Conservation (phyloP, 768 basidiomycete species). For the Pholiota conissans region DNA sequence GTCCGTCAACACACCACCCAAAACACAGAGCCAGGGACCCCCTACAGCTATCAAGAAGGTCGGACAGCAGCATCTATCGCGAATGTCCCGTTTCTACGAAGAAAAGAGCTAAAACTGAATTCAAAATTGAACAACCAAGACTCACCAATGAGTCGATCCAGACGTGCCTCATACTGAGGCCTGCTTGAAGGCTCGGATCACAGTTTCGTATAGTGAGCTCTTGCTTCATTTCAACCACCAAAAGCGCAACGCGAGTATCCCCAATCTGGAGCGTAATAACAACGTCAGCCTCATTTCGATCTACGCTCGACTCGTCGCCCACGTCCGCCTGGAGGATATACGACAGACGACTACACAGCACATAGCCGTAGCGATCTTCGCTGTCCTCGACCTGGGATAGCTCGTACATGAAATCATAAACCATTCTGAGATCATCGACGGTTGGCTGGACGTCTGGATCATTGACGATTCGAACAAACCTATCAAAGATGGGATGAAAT, state of each 20-base stretch:
- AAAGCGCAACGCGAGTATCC: not conserved
- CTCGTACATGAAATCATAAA: constrained; percentile 11
- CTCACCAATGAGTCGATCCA: not conserved
- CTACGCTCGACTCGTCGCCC: no score
- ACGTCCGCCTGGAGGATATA: no score
- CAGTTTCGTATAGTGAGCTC: no score
- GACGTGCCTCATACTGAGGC: no score
- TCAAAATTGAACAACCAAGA: not conserved
- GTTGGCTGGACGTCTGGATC: constrained; percentile 16
- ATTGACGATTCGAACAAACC: constrained; percentile 19
- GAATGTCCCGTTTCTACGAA: constrained; percentile 8
- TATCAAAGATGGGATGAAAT: constrained; percentile 26
- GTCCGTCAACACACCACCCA: constrained; percentile 21
- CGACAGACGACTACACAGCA: no score
- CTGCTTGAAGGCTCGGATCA: no score
- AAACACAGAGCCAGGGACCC: constrained; percentile 17
- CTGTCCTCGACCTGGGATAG: constrained; percentile 16
- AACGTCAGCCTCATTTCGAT: no score
- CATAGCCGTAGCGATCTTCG: no score
- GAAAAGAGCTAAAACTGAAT: constrained; percentile 1
- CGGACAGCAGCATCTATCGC: constrained; percentile 21
- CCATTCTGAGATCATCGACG: constrained; percentile 1
- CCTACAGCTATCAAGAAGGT: constrained; percentile 18
- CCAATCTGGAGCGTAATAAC: constrained; percentile 1
- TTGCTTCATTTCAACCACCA: no score